These are phyloP conservation scores for Artemisia princeps DNA, from an alignment of 140 eudicot genomes.

Conservation along the genomic window DNA sequence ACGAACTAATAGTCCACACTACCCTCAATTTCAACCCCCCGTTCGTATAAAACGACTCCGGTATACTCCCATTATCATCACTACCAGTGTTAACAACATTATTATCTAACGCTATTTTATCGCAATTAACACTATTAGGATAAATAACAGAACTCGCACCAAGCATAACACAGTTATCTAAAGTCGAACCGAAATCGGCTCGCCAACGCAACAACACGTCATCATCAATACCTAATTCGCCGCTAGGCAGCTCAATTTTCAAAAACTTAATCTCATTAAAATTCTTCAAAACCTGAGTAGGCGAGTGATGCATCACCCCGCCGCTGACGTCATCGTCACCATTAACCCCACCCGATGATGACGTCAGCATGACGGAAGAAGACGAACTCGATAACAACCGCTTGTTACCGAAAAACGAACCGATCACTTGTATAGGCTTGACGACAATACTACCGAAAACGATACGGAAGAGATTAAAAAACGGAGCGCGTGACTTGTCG, in stretches of 20 bases:
- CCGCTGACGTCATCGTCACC: constrained; percentile 24
- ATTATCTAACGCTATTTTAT: background rate
- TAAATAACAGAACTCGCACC: constrained; percentile 47
- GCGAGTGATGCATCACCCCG: constrained; percentile 53
- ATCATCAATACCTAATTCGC: constrained; percentile 53
- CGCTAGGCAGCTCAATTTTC: constrained; percentile 51
- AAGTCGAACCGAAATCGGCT: constrained; percentile 62
- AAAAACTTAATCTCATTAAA: constrained; percentile 41
- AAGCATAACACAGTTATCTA: constrained; percentile 55
- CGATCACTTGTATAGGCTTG: constrained; percentile 52
- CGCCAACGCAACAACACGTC: constrained; percentile 59
- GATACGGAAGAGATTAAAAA: constrained; percentile 31
- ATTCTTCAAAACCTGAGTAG: constrained; percentile 50
- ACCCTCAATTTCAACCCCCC: constrained; percentile 62
- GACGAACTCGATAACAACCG: background rate
- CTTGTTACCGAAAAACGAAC: constrained; percentile 43
- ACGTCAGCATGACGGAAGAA: background rate
- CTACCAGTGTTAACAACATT: no score
- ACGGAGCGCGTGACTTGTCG: constrained; percentile 35
- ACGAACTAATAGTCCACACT: constrained; percentile 57
- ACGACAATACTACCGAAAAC: constrained; percentile 28
- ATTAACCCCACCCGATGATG: background rate
- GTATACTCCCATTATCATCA: constrained; percentile 50
- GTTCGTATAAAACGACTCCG: constrained; percentile 54
- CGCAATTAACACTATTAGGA: background rate